Evolutionary conservation across 352 stramenopile species (phyloP).

Genomic region (Globisporangium ultimum): DNA sequence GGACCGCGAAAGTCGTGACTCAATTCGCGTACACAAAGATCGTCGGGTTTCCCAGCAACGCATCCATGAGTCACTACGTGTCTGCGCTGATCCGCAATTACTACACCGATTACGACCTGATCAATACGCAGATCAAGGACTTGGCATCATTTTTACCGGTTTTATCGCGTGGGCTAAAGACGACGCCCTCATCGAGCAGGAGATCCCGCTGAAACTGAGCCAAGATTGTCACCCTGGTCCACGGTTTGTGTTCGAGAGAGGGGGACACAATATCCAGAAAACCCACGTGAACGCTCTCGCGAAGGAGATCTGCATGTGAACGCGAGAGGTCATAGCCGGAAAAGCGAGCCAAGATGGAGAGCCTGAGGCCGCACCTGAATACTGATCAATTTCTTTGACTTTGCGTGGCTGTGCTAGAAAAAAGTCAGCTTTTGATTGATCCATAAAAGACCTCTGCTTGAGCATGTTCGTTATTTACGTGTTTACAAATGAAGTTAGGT

Average conservation of each 20-base stretch:
- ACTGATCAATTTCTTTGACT: too few species aligned
- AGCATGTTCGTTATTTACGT: too few species aligned
- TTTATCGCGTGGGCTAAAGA: conserved; percentile 53
- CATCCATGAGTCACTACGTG: neutral
- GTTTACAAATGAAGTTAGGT: too few species aligned
- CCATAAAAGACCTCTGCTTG: too few species aligned
- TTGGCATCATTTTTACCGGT: conserved; percentile 18
- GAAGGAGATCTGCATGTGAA: conserved; percentile 33
- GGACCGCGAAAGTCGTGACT: neutral
- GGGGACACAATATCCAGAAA: conserved; percentile 74
- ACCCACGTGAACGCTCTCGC: conserved; percentile 43
- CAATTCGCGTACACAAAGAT: neutral
- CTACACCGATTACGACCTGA: neutral
- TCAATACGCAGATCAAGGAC: neutral
- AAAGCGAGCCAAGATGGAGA: neutral
- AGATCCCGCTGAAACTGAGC: conserved; percentile 19
- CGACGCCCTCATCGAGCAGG: conserved; percentile 56
- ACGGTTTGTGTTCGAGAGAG: conserved; percentile 43
- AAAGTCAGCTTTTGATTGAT: too few species aligned
- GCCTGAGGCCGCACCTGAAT: too few species aligned
- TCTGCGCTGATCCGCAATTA: neutral
- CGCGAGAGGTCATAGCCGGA: conserved; percentile 19
- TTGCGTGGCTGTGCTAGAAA: too few species aligned
- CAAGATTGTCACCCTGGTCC: conserved; percentile 5
- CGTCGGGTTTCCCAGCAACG: neutral